Evolutionary conservation across 495 filamentous ascomycete genomes (phyloP).

Genomic region (Aspergillus biplanus): DNA sequence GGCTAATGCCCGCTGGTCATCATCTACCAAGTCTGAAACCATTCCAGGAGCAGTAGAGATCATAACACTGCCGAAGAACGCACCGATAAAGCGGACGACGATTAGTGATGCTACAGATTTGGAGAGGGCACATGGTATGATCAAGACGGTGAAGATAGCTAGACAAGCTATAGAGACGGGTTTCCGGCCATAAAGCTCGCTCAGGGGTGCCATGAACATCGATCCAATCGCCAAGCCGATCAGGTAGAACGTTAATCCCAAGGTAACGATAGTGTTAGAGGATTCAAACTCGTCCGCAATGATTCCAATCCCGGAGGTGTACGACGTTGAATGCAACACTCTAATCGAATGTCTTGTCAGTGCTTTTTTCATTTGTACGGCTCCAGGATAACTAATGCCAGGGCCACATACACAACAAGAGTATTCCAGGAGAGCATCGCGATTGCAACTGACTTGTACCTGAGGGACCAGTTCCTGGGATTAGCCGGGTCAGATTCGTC

Average conservation of each 20-base stretch:
- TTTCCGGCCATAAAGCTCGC: slow-evolving; percentile 74
- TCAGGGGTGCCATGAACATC: slow-evolving; percentile 73
- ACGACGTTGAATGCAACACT: slow-evolving; percentile 81
- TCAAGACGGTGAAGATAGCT: slow-evolving; percentile 63
- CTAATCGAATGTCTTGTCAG: slow-evolving; percentile 28
- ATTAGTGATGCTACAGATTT: slow-evolving; percentile 65
- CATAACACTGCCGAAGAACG: slow-evolving; percentile 75
- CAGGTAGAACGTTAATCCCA: slow-evolving; percentile 77
- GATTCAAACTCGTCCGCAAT: slow-evolving; percentile 60
- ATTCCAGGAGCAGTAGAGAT: slow-evolving; percentile 83
- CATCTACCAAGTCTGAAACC: slow-evolving; percentile 78
- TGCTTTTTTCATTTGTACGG: not conserved
- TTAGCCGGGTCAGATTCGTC: slow-evolving; percentile 66
- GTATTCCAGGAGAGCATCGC: slow-evolving; percentile 71
- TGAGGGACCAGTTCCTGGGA: slow-evolving; percentile 75
- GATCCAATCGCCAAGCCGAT: slow-evolving; percentile 68
- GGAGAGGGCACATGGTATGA: slow-evolving; percentile 73
- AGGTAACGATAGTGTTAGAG: slow-evolving; percentile 60
- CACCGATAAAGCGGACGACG: slow-evolving; percentile 73
- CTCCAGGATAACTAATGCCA: not conserved
- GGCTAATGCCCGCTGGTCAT: slow-evolving; percentile 70
- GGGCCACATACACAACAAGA: slow-evolving; percentile 60
- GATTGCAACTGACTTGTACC: slow-evolving; percentile 67
- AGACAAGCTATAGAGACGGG: slow-evolving; percentile 69
- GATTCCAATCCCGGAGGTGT: slow-evolving; percentile 27